A percentile compares a stretch with the other conserved stretches of the same genome.
These are phyloP conservation scores for Sanghuangporus sanghuang DNA, from an alignment of 1,284 basidiomycete species.

Conservation along the genomic window DNA sequence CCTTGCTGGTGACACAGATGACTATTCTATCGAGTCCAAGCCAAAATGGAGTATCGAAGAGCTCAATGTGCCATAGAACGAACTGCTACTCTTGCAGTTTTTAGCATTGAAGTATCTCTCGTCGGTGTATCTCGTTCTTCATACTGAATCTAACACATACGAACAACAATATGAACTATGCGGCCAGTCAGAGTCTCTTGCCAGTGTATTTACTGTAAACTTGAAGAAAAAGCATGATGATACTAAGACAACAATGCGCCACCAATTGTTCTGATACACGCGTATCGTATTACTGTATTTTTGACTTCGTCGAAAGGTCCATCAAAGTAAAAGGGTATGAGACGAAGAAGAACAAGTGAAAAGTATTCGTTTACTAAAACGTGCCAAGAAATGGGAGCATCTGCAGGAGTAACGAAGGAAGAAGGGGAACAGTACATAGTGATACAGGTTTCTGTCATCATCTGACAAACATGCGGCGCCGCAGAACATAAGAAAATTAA, in stretches of 20 bases:
- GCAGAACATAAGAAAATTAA: background rate
- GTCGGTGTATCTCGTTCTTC: background rate
- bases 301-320: background rate
- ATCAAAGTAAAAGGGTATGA: background rate
- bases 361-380: background rate
- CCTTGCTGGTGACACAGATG: slow-evolving; percentile 58
- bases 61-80: background rate
- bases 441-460: background rate
- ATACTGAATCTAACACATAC: background rate
- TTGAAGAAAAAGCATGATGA: background rate
- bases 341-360: background rate
- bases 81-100: background rate
- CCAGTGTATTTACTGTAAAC: no score
- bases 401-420: background rate
- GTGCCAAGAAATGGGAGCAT: background rate
- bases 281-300: background rate
- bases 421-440: background rate
- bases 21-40: slow-evolving; percentile 50
- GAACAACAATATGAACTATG: no score
- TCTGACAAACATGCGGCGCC: background rate
- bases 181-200: no score
- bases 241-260: background rate
- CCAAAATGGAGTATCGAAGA: slow-evolving; percentile 73
- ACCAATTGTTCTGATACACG: background rate
- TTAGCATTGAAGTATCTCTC: background rate